Evolutionary conservation across 495 filamentous ascomycete genomes (phyloP).

Genomic region (Ascobolus immersus): DNA sequence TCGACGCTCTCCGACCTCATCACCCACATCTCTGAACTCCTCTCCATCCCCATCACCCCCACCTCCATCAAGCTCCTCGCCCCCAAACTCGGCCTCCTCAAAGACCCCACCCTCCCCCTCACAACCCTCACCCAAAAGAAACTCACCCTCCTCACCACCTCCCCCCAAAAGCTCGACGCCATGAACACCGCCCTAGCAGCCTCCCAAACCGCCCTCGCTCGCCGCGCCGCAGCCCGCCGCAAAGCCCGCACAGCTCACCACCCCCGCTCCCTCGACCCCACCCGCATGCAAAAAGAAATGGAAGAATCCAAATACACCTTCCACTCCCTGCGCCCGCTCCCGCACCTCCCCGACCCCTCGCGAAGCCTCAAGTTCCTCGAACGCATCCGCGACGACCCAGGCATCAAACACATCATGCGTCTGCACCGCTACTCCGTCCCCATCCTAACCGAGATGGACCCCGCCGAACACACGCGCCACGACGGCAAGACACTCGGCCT

Average conservation of each 20-base stretch:
- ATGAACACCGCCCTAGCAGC: conserved; percentile 22
- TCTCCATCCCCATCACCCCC: not conserved
- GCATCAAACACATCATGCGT: conserved; percentile 59
- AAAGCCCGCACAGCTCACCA: not conserved
- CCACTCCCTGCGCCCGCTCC: conserved; percentile 44
- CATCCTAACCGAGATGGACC: conserved; percentile 86
- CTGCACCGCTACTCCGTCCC: conserved; percentile 68
- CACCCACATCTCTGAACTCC: not conserved
- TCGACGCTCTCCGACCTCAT: not conserved
- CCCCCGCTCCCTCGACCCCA: not conserved
- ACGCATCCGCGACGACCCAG: conserved; percentile 55
- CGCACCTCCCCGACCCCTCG: conserved; percentile 49
- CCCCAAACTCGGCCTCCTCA: conserved; percentile 3
- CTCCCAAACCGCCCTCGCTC: not conserved
- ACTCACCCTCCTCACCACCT: conserved; percentile 23
- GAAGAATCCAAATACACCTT: conserved; percentile 53
- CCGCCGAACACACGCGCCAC: conserved; percentile 51
- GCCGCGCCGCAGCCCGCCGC: not conserved
- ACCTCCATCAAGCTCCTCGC: not conserved
- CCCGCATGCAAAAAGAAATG: conserved; percentile 20
- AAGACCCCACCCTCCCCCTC: conserved; percentile 28
- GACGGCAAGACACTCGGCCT: conserved; percentile 58
- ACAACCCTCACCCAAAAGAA: conserved; percentile 38
- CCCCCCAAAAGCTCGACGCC: conserved; percentile 32
- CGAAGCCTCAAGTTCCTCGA: conserved; percentile 46